These are phyloP conservation scores for Gracilaria vermiculophylla DNA, from an alignment of 23 red algal species.

Conservation along the genomic window DNA sequence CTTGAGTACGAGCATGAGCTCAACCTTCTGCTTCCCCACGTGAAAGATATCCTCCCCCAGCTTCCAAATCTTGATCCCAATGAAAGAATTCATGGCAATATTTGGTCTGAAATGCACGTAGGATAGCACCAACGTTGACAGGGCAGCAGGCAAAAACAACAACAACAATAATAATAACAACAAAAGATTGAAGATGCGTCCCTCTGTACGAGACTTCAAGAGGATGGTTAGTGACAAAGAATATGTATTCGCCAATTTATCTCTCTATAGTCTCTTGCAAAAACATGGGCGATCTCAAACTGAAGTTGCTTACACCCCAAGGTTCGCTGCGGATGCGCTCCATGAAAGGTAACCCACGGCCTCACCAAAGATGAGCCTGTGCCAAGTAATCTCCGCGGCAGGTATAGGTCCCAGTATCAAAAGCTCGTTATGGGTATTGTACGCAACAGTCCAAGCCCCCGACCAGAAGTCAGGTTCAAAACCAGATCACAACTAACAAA, in stretches of 20 bases:
- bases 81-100: neutral
- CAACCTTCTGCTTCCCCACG: neutral
- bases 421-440: neutral
- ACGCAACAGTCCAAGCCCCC: neutral
- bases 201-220: neutral
- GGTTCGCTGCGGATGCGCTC: neutral
- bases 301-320: neutral
- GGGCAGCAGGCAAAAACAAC: neutral
- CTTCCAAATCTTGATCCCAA: neutral
- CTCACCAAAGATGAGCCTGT: neutral
- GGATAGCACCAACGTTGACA: no score
- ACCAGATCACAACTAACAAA: neutral
- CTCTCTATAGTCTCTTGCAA: constrained; percentile 1
- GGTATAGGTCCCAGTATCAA: neutral
- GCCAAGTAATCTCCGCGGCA: no score
- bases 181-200: neutral
- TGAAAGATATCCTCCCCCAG: neutral
- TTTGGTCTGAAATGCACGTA: neutral
- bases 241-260: constrained; percentile 3
- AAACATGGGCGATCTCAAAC: neutral
- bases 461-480: neutral
- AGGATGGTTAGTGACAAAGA: constrained; percentile 5
- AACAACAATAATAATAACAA: neutral
- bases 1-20: neutral
- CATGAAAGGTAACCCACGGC: neutral